Percentiles rank a stretch among this genome's conserved stretches.
phyloP scores from a whole-genome alignment of 1,284 basidiomycete genomes.

The Inonotus obliquus region DNA sequence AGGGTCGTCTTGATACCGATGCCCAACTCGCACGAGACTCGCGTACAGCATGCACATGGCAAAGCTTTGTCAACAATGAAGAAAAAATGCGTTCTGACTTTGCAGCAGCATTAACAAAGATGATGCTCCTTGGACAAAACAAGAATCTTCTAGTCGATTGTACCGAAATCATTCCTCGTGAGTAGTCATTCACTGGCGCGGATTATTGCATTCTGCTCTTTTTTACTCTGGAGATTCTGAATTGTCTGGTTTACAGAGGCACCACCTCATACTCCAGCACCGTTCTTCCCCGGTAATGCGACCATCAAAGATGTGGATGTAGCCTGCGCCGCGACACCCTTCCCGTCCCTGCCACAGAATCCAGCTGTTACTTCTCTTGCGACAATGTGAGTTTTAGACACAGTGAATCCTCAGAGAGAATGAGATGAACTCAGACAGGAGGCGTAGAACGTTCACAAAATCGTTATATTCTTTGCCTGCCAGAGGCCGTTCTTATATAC shows the following conservation, averaged over 20 bases:
- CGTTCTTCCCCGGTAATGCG: conserved; percentile 13
- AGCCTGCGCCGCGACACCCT: conserved; percentile 18
- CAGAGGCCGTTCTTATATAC: too few relatives aligned
- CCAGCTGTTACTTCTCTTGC: conserved; percentile 16
- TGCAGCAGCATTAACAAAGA: conserved; percentile 31
- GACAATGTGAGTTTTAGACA: conserved; percentile 12
- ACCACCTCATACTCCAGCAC: neutral
- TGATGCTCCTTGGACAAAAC: conserved; percentile 32
- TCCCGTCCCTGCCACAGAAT: conserved; percentile 17
- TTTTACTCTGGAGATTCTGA: too few relatives aligned
- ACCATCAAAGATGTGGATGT: conserved; percentile 12
- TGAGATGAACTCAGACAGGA: too few relatives aligned
- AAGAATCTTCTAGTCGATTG: conserved; percentile 29
- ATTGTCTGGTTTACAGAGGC: neutral
- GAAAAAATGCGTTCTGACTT: conserved; percentile 11
- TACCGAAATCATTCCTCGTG: conserved; percentile 30
- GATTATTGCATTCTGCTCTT: neutral
- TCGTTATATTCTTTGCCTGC: too few relatives aligned
- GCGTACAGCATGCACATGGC: conserved; percentile 21
- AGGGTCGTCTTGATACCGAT: conserved; percentile 39
- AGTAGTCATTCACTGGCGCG: neutral
- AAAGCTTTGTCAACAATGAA: conserved; percentile 17
- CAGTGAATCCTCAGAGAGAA: too few relatives aligned
- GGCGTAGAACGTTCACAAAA: too few relatives aligned
- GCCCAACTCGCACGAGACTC: conserved; percentile 20